Evolutionary conservation across 331 rosid genomes (phyloP).

Genomic region (Quercus lobata): DNA sequence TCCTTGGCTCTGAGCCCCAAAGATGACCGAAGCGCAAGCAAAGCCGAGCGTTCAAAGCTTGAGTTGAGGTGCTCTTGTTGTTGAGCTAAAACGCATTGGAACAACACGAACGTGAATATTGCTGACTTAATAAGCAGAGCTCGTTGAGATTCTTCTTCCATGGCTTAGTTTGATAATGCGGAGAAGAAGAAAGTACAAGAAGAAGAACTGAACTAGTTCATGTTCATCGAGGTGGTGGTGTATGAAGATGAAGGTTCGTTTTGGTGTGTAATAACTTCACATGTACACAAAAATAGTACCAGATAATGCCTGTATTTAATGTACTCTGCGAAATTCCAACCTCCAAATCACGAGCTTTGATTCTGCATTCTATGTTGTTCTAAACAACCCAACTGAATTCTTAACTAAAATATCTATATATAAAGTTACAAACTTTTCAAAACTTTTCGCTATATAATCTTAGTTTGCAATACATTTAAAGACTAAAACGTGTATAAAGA

Average conservation of each 20-base stretch:
- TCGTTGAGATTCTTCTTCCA: slow-evolving; percentile 36
- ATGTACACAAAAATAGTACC: not conserved
- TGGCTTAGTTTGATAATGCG: slow-evolving; percentile 25
- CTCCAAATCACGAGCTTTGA: slow-evolving; percentile 30
- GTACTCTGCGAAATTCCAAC: slow-evolving; percentile 19
- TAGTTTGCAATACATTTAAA: no score
- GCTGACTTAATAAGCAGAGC: slow-evolving; percentile 20
- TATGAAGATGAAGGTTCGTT: slow-evolving; percentile 15
- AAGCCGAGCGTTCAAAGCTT: slow-evolving; percentile 48
- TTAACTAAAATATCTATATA: not conserved
- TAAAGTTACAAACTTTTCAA: no score
- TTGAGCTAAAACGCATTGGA: slow-evolving; percentile 41
- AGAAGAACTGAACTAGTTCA: not conserved
- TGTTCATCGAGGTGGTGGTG: slow-evolving; percentile 12
- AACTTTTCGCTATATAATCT: no score
- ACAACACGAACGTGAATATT: slow-evolving; percentile 28
- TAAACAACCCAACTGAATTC: slow-evolving; percentile 6
- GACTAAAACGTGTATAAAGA: not conserved
- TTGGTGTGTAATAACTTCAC: not conserved
- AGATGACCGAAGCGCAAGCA: slow-evolving; percentile 68
- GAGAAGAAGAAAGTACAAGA: not conserved
- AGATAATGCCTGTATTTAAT: not conserved
- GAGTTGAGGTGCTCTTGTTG: slow-evolving; percentile 35
- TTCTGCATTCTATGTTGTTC: slow-evolving; percentile 22
- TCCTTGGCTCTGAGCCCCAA: slow-evolving; percentile 63